Base-by-base conservation (phyloP, 306 rosid genomes). In the Trifolium repens region DNA sequence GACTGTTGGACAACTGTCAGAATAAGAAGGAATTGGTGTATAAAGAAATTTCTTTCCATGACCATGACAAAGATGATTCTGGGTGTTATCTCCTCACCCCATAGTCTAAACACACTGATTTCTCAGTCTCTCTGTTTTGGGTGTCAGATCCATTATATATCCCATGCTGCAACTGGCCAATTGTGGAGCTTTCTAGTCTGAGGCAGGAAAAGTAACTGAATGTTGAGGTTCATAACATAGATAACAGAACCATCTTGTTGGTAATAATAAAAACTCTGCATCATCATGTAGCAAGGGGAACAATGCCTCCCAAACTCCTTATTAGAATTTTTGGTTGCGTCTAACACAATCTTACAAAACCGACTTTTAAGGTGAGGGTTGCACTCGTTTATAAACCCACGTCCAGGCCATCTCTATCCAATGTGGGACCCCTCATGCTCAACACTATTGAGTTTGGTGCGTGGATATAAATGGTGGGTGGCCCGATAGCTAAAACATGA, bases 11-110 rank as follows among this genome's bases (percentile, higher is more conserved):
- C 27, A 17, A 17, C 59, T 9, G 30, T 53, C 59, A 53, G 19
- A 53, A 53, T 53, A 53, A 17, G 59, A 53, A 17, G 59, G 13
- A 53, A 26, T 17, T 17, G 10, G 59, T 53, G 27, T 8, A 8
- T 17, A 53, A 53, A 53, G 59, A 53, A 17, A 53, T 53, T 53
- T 17, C 30, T 53, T 5, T 17, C 24, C 59, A 11, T 53, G 5
- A 53, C 13, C 59, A 53, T 17, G 59, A 53, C 59, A 53, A 26
- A 53, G 27, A 53, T 53, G 59, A 53, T 53, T 53, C 12, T 53
- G 59, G 59, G 59, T 17, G 59, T 17, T 53, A 16, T 53, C 59
- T 53, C 13, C 59, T 17, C 59, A 53, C 8, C 17, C 59, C 2
- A 53, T 16, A 53, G 24, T 8, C 26, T 53, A 7, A 16, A 53